Base-by-base conservation (phyloP, 768 basidiomycete genomes). In the Boletus reticulatus region DNA sequence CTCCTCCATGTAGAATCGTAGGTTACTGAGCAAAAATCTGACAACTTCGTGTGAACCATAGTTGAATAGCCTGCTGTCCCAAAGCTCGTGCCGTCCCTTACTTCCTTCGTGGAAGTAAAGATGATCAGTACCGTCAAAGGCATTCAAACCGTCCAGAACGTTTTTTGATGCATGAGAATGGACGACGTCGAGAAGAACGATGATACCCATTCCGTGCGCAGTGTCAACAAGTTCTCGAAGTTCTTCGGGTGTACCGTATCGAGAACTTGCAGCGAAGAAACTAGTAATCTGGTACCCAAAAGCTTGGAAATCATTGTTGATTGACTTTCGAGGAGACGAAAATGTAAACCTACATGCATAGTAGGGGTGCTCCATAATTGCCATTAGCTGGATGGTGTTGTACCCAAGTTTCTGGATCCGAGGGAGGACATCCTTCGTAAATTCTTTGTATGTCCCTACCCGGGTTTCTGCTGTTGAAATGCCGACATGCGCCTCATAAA, bases 111-210 rank as follows among this genome's bases (percentile, higher is more conserved):
- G 97, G 81, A 99, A 99, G 76, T 98, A 99, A 32, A 84, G 84
- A 70, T 98, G 94, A 72, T 98, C 97, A 4, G 90, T 87, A n/a
- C 97, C 97, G 64, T 99, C 97, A 66, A 97, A 99, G 67, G 85
- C 78, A 71, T 98, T 99, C 49, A 99, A 73, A 38, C 97, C 97
- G 66, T 99, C 97, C 43, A 94, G 79, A 37, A 96, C 87, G 67
- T 99, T 99, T 75, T 98, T 99, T 79, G 89, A 94, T 4, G 97
- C 96, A 74, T 99, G 97, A 17, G 94, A 97, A 74, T 99, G 97
- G 0, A 99, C 96, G 50, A 99, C 84, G 66, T 99, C 97, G 46
- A 99, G 85, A 45, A 99, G 85, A 39, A 99, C 92, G 3, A 89
- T 88, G 55, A 99, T 74, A 8, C 94, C 96, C 81, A 98, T 81